These are phyloP conservation scores for Begonia masoniana DNA, from an alignment of 306 rosid species.

Conservation along the genomic window DNA sequence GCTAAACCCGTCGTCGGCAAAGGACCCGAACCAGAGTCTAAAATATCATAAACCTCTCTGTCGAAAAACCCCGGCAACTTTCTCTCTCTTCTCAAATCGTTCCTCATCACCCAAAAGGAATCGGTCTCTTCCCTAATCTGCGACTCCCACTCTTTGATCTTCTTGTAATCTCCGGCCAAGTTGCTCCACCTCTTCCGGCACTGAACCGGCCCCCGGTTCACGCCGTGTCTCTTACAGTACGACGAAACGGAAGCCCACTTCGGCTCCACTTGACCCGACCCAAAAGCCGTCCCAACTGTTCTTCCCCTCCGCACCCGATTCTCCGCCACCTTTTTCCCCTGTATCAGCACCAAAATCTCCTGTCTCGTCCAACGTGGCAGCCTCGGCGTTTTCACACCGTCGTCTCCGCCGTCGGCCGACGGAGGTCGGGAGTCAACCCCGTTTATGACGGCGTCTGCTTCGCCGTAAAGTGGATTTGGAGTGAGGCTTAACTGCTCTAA, in stretches of 20 bases:
- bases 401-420: constrained; percentile 46
- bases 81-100: constrained; percentile 82
- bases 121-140: constrained; percentile 63
- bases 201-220: constrained; percentile 94
- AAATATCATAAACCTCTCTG: constrained; percentile 73
- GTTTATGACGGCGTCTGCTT: constrained; percentile 26
- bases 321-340: constrained; percentile 81
- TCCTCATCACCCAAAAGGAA: constrained; percentile 95
- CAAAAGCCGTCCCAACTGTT: constrained; percentile 31
- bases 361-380: constrained; percentile 95
- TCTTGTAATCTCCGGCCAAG: constrained; percentile 88
- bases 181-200: constrained; percentile 99
- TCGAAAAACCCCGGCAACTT: constrained; percentile 88
- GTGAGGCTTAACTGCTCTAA: constrained; percentile 31
- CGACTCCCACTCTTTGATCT: constrained; percentile 92
- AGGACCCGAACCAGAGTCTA: constrained; percentile 44
- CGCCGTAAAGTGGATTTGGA: constrained; percentile 32
- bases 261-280: constrained; percentile 64
- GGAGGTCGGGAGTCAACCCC: constrained; percentile 33
- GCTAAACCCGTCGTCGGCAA: constrained; percentile 12
- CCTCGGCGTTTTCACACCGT: constrained; percentile 55
- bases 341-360: constrained; percentile 84
- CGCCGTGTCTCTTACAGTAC: constrained; percentile 79
- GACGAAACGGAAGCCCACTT: constrained; percentile 91
- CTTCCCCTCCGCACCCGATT: constrained; percentile 49